Evolutionary conservation across 495 filamentous ascomycete genomes (phyloP).

Genomic region (Pseudotulostoma volvatum): DNA sequence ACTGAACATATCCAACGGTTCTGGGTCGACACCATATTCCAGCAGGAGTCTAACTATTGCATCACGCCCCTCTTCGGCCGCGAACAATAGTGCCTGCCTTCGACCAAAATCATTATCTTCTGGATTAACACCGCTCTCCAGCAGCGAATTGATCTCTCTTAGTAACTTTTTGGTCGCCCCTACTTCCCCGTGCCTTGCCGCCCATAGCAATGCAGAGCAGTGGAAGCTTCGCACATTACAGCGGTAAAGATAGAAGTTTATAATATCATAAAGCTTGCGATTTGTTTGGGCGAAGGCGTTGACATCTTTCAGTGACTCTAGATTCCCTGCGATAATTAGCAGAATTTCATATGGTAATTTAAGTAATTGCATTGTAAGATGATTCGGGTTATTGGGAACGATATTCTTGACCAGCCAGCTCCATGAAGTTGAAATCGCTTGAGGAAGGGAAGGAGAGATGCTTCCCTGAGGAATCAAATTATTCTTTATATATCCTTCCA

Average conservation of each 20-base stretch:
- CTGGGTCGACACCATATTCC: neutral
- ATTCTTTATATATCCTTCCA: too few species aligned
- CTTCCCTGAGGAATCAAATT: too few species aligned
- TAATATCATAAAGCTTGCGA: constrained; percentile 8
- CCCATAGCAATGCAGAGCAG: too few species aligned
- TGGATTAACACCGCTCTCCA: too few species aligned
- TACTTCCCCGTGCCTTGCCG: constrained; percentile 4
- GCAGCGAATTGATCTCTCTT: too few species aligned
- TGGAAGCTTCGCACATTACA: constrained; percentile 6
- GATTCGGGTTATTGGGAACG: too few species aligned
- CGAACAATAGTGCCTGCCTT: neutral
- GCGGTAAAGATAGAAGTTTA: constrained; percentile 11
- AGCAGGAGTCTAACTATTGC: neutral
- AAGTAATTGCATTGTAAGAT: too few species aligned
- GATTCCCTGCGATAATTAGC: constrained; percentile 8
- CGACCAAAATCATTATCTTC: neutral
- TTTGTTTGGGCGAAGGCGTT: constrained; percentile 12
- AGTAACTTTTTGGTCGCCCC: constrained; percentile 8
- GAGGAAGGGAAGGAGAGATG: too few species aligned
- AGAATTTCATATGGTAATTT: constrained; percentile 10
- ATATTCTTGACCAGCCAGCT: too few species aligned
- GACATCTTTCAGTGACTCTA: constrained; percentile 10
- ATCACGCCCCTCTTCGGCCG: neutral
- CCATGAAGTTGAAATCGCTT: too few species aligned
- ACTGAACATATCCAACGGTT: neutral